Percentiles rank a stretch among this genome's conserved stretches.
Evolutionary conservation across 176 grass and related monocot genomes (phyloP).

Genomic region (Oryza glumipatula): DNA sequence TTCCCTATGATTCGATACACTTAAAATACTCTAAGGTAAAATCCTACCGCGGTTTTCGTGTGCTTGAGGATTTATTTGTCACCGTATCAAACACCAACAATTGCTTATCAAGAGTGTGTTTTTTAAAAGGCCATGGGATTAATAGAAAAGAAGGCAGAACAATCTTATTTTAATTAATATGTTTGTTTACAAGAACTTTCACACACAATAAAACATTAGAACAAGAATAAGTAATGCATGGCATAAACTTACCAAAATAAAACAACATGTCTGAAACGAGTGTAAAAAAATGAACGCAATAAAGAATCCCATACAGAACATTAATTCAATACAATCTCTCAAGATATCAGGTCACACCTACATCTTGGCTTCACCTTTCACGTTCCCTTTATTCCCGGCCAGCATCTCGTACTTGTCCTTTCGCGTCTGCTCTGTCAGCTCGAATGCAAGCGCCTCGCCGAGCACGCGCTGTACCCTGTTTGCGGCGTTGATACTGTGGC

Average conservation of each 20-base stretch:
- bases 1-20: too few species aligned
- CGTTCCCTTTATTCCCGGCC: constrained; percentile 56
- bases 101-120: too few species aligned
- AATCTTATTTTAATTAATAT: too few species aligned
- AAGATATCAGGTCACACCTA: neutral
- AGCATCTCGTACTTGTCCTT: constrained; percentile 71
- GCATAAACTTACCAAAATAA: neutral
- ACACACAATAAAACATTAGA: neutral
- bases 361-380: constrained; percentile 22
- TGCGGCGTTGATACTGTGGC: constrained; percentile 50
- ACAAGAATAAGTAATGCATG: neutral
- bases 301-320: constrained; percentile 35
- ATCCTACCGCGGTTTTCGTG: too few species aligned
- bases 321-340: neutral
- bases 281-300: constrained; percentile 21
- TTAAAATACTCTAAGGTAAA: too few species aligned
- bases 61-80: too few species aligned
- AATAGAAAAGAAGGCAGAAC: too few species aligned
- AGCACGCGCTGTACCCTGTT: constrained; percentile 58
- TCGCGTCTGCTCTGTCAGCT: constrained; percentile 45
- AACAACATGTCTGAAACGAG: neutral
- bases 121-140: too few species aligned
- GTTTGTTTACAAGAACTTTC: neutral
- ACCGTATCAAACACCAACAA: too few species aligned
- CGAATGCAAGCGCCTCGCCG: constrained; percentile 50